Conservation (phyloP, 257 asterid species). For the Solanum paucissectum region DNA sequence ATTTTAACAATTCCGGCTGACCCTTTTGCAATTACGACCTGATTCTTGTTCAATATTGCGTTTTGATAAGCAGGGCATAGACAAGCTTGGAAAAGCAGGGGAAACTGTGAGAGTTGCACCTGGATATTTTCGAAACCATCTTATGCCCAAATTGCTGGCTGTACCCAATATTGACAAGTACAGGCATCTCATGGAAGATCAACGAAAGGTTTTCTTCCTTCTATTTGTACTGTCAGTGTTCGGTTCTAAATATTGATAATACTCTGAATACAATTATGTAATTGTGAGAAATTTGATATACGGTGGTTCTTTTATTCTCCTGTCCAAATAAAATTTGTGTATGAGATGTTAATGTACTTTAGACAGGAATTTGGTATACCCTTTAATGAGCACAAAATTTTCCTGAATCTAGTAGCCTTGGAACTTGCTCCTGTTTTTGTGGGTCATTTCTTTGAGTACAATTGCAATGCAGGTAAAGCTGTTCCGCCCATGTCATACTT, state of each 20-base stretch:
- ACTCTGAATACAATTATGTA: neutral
- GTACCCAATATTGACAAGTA: slow-evolving; percentile 89
- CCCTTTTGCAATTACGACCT: neutral
- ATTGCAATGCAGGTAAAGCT: neutral
- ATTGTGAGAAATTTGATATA: neutral
- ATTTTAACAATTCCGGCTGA: neutral
- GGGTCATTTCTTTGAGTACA: neutral
- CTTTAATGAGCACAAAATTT: neutral
- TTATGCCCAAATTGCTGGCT: slow-evolving; percentile 92
- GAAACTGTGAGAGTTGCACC: slow-evolving; percentile 97
- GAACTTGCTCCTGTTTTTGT: neutral
- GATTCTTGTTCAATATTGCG: neutral
- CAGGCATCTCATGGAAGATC: slow-evolving; percentile 61
- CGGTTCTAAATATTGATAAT: neutral
- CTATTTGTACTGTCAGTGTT: neutral
- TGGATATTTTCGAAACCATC: slow-evolving; percentile 84
- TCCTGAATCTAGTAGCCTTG: neutral
- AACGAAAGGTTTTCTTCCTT: slow-evolving; percentile 56
- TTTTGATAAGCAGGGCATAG: slow-evolving; percentile 15
- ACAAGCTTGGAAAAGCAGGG: slow-evolving; percentile 85
- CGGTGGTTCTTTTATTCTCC: neutral
- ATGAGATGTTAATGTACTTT: neutral
- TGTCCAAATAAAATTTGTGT: neutral
- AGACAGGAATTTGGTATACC: neutral
- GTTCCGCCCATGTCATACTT: neutral